Conservation (phyloP, 305 asterid genomes). For the Fraxinus sp. region DNA sequence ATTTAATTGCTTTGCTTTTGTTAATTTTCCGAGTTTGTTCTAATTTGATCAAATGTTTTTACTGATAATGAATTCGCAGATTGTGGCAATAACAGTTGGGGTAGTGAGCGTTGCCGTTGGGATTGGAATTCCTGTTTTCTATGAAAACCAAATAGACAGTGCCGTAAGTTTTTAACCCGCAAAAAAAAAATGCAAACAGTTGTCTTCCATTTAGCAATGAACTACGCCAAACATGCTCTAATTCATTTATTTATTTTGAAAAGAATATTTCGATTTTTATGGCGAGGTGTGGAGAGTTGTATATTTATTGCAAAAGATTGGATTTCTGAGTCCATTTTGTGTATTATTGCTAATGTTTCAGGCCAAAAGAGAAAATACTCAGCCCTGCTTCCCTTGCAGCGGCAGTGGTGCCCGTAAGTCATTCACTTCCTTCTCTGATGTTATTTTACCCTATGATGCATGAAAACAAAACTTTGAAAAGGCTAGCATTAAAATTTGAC, state of each 20-base stretch:
- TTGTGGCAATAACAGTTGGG: slow-evolving; percentile 80
- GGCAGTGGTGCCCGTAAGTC: slow-evolving; percentile 90
- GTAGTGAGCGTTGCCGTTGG: slow-evolving; percentile 78
- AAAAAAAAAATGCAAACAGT: neutral
- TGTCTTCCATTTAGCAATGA: neutral
- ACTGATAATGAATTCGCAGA: slow-evolving; percentile 39
- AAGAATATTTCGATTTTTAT: neutral
- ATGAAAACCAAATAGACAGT: slow-evolving; percentile 76
- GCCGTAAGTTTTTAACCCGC: slow-evolving; percentile 50
- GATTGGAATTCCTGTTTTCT: slow-evolving; percentile 87
- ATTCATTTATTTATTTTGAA: neutral
- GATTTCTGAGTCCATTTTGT: neutral
- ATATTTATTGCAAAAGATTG: slow-evolving; percentile 1
- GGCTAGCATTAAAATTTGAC: neutral
- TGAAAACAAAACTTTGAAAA: neutral
- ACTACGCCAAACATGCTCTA: neutral
- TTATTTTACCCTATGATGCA: neutral
- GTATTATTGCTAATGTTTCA: slow-evolving; percentile 28
- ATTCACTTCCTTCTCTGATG: neutral
- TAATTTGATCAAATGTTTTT: neutral
- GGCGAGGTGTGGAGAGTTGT: neutral
- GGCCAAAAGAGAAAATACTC: slow-evolving; percentile 89
- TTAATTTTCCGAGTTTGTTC: neutral
- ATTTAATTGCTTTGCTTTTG: neutral
- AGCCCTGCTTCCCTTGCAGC: slow-evolving; percentile 88